Percentiles rank a stretch among this genome's conserved stretches.
These are phyloP conservation scores for Penicillium maclennaniae DNA, from an alignment of 495 filamentous ascomycete species.

Conservation along the genomic window DNA sequence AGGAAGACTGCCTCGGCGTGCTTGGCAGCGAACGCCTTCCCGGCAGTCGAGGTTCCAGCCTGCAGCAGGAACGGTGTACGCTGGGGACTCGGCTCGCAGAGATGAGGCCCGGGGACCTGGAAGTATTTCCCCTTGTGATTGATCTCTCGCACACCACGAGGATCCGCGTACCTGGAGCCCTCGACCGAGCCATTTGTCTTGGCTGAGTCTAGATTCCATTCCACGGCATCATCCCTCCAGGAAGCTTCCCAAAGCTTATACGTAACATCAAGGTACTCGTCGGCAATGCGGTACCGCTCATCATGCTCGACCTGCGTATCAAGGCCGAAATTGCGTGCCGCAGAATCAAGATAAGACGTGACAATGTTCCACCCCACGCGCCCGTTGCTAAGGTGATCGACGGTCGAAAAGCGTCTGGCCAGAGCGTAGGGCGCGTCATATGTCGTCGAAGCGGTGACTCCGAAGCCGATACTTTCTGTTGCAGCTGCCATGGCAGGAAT, in stretches of 20 bases:
- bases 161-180: constrained; percentile 50
- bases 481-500: constrained; percentile 43
- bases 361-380: constrained; percentile 67
- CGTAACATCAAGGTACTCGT: constrained; percentile 64
- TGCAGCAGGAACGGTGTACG: constrained; percentile 64
- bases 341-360: constrained; percentile 62
- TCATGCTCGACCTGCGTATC: constrained; percentile 61
- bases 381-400: constrained; percentile 65
- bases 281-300: constrained; percentile 62
- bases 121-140: constrained; percentile 66
- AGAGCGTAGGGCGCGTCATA: constrained; percentile 68
- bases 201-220: constrained; percentile 11
- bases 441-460: constrained; percentile 64
- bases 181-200: constrained; percentile 29
- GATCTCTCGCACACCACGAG: constrained; percentile 55
- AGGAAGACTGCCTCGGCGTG: constrained; percentile 54
- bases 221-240: constrained; percentile 63
- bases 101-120: constrained; percentile 60
- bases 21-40: constrained; percentile 60
- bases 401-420: constrained; percentile 60
- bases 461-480: constrained; percentile 61
- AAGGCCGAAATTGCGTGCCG: constrained; percentile 57
- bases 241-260: constrained; percentile 68
- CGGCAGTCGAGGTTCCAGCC: constrained; percentile 59
- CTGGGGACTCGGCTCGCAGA: constrained; percentile 62